phyloP scores from a whole-genome alignment of 768 basidiomycete genomes.

The Agaricus sinodeliciosus region DNA sequence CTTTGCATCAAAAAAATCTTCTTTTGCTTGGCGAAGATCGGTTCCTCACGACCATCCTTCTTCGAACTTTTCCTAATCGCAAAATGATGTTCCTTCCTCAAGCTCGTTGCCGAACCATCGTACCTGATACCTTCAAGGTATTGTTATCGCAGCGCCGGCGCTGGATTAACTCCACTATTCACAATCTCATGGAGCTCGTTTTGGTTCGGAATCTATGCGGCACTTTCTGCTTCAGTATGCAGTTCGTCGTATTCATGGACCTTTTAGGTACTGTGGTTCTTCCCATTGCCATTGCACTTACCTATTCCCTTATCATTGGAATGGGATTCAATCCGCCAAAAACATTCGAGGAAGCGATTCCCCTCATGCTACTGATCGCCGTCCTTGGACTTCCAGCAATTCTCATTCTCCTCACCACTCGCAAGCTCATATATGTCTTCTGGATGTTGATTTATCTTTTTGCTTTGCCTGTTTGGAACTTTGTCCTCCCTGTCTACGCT shows the following conservation, averaged over 20 bases:
- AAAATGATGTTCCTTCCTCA: conserved; percentile 99
- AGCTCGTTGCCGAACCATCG: conserved; percentile 90
- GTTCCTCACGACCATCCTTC: conserved; percentile 92
- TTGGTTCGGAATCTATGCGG: conserved; percentile 96
- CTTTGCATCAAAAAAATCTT: conserved; percentile 96
- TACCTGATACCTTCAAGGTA: conserved; percentile 90
- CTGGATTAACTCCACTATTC: conserved; percentile 99
- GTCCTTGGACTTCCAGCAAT: conserved; percentile 92
- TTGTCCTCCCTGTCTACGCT: conserved; percentile 87
- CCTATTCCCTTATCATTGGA: conserved; percentile 80
- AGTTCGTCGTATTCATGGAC: conserved; percentile 98
- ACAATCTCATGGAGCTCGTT: conserved; percentile 98
- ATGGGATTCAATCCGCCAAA: conserved; percentile 77
- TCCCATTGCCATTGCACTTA: conserved; percentile 88
- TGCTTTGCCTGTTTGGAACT: conserved; percentile 95
- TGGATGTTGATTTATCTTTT: conserved; percentile 97
- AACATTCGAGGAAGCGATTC: conserved; percentile 89
- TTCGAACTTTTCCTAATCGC: conserved; percentile 95
- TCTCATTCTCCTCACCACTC: conserved; percentile 87
- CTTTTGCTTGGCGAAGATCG: conserved; percentile 97
- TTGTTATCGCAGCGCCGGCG: conserved; percentile 94
- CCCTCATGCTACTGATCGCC: conserved; percentile 79
- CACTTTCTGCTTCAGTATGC: conserved; percentile 99
- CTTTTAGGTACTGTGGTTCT: conserved; percentile 86
- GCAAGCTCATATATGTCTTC: conserved; percentile 92